Evolutionary conservation across 2,329 filamentous ascomycete genomes (phyloP), one percentile per base, ranked within the genome.

Genomic region (Trichophyton equinum): DNA sequence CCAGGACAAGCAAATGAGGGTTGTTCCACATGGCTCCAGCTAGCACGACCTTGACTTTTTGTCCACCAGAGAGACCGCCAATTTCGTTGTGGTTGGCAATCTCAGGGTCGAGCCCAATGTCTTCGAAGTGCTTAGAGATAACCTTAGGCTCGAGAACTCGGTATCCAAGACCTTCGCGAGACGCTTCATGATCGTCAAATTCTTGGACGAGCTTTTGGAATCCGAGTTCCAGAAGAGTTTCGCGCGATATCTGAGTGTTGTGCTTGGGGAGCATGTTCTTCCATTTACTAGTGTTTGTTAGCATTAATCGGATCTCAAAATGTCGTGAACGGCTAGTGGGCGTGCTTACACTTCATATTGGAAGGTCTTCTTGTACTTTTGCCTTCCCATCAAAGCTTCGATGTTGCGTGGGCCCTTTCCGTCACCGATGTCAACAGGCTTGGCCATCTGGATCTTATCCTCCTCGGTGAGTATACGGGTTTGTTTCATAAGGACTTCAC

Each of bases 31-130:
- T 95, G 68, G 91, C 89, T 70, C 89, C 89, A 2, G 90, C 94
- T 68, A 99, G 85, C 65, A 99, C 94, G 56, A 99, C 94, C 82
- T 99, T 99, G 78, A 99, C 94, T 77, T 97, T 97, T 74, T 99
- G 94, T 13, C 94, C 94, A 76, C 94, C 94, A 8, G 91, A 96
- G 11, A 99, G 82, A 69, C 91, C 94, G 64, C 89, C 90, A 69
- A 99, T 99, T 76, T 96, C 88, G 75, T 96, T 97, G 83, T 99
- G 94, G 78, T 96, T 96, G 70, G 94, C 94, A 71, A 99, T 97
- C 71, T 99, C 94, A 0, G 92, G 91, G 73, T 97, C 94, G 58
- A 99, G 83, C 62, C 94, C 94, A 40, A 97, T 82, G 70, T 99
- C 94, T 69, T 97, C 91, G 70, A 99, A 99, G 78, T 99, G 94